Evolutionary conservation across 768 basidiomycete genomes (phyloP).

Genomic region (Rubroboletus satanas): DNA sequence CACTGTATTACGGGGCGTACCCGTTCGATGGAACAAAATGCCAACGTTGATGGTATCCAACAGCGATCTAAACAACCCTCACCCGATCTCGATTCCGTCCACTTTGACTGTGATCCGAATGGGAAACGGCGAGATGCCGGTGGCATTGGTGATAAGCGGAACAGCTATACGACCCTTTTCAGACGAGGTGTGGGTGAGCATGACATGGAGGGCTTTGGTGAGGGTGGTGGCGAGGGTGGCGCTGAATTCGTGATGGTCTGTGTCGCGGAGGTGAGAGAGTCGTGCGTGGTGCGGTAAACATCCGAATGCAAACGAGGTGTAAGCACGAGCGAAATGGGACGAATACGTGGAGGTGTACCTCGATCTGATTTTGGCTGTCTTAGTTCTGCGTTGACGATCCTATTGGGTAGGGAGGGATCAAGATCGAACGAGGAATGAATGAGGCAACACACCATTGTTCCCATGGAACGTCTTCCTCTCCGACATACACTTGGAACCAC

Average conservation of each 20-base stretch:
- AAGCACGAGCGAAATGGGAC: not conserved
- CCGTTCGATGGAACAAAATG: not conserved
- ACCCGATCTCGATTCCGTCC: conserved; percentile 60
- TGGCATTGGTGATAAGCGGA: conserved; percentile 73
- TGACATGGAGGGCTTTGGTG: conserved; percentile 61
- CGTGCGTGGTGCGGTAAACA: not conserved
- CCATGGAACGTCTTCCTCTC: conserved; percentile 83
- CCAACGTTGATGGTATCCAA: not conserved
- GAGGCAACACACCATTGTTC: conserved; percentile 64
- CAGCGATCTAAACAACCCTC: not conserved
- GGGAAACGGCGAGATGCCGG: conserved; percentile 79
- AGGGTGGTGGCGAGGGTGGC: conserved; percentile 56
- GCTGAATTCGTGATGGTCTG: conserved; percentile 52
- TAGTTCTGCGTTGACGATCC: conserved; percentile 78
- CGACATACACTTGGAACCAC: conserved; percentile 69
- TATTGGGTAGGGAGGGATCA: conserved; percentile 22
- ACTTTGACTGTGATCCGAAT: conserved; percentile 65
- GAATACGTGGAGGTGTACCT: conserved; percentile 36
- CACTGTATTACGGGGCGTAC: not conserved
- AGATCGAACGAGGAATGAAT: not conserved
- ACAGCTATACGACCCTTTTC: conserved; percentile 71
- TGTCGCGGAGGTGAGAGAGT: not conserved
- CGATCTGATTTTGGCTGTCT: conserved; percentile 64
- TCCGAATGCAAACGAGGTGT: not conserved
- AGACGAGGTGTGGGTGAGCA: conserved; percentile 76